Evolutionary conservation across 2,329 filamentous ascomycete species (phyloP).

Genomic region (Graphilbum fragrans): DNA sequence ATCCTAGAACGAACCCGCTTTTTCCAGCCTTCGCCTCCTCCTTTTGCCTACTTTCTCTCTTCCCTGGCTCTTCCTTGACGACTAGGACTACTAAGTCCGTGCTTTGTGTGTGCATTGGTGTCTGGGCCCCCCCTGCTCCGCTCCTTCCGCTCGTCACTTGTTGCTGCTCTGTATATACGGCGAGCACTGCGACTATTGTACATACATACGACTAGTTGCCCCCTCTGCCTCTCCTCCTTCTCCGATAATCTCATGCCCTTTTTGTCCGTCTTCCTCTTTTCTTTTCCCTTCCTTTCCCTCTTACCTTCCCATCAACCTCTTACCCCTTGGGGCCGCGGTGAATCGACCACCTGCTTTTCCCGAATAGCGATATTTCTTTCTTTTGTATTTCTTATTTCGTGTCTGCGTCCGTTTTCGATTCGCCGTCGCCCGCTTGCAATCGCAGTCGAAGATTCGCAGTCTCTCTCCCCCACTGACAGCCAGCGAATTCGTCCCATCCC

Average conservation of each 20-base stretch:
- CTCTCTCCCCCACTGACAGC: no score
- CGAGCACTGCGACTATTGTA: no score
- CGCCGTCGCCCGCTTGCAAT: not conserved
- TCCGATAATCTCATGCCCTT: no score
- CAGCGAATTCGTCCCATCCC: no score
- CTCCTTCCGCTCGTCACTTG: not conserved
- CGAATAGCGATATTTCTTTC: not conserved
- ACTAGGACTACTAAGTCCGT: not conserved
- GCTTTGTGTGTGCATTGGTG: not conserved
- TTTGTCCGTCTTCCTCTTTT: not conserved
- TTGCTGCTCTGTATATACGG: no score
- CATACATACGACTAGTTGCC: no score
- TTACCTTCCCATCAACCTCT: no score
- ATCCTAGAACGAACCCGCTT: not conserved
- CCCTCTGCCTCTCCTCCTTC: no score
- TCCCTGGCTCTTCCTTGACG: not conserved
- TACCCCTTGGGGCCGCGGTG: no score
- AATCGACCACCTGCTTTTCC: no score
- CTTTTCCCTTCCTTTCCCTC: not conserved
- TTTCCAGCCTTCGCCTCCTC: constrained; percentile 1
- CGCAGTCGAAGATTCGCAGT: no score
- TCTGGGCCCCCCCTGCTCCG: not conserved
- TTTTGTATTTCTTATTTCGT: not conserved
- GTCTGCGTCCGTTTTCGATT: not conserved
- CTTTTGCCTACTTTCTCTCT: not conserved